These are phyloP conservation scores for Cladosporium sp. DNA, from an alignment of 2,329 filamentous ascomycete genomes.

Conservation along the genomic window DNA sequence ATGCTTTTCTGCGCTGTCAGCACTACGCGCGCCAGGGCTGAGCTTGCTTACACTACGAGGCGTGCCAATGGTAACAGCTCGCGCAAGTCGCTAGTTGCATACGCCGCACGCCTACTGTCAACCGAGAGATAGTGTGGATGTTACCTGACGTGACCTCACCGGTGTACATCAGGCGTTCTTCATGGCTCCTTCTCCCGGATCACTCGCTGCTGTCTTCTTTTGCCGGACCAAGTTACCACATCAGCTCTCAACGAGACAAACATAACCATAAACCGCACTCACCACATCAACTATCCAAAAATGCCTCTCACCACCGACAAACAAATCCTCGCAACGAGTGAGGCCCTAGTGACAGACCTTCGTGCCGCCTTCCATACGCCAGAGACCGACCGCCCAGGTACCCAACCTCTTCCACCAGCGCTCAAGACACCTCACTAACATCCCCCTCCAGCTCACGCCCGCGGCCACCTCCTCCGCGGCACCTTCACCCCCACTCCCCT, in stretches of 20 bases:
- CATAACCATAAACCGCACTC: background rate
- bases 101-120: no score
- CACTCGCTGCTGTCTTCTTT: no score
- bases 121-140: no score
- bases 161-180: no score
- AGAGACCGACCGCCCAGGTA: constrained; percentile 21
- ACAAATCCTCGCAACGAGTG: constrained; percentile 16
- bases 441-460: constrained; percentile 44
- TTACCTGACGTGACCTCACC: no score
- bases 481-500: constrained; percentile 45
- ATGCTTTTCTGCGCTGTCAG: no score
- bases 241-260: background rate
- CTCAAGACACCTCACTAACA: constrained; percentile 1
- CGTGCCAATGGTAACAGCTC: no score
- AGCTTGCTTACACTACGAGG: no score
- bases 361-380: constrained; percentile 22
- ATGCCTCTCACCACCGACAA: constrained; percentile 23
- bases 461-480: constrained; percentile 47
- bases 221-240: no score
- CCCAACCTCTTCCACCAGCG: background rate
- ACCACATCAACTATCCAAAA: background rate
- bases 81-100: no score
- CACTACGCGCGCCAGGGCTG: no score
- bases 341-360: constrained; percentile 19
- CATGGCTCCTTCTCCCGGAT: no score